Base-by-base conservation (phyloP, 2,329 filamentous ascomycete genomes). In the Periconia macrospinosa region DNA sequence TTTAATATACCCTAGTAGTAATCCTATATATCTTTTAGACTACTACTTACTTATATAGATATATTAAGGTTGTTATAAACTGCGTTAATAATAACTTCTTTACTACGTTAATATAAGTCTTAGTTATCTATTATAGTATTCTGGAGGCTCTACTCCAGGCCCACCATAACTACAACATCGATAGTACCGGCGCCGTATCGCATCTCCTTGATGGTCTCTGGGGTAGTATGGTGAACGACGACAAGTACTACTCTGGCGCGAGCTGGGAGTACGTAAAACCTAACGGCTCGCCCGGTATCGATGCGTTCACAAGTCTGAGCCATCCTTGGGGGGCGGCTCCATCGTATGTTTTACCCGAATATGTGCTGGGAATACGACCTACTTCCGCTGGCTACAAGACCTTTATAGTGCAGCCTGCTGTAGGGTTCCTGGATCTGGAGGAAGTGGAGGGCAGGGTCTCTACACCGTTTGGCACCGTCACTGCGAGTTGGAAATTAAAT, bases 261-360 rank as follows among this genome's bases (percentile, higher is more conserved):
- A 72, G 69, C 17, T 81, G 79, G 77, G 78, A 81, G 55, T 80
- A 80, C 43, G 63, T 79, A 1, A 67, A 71, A 40, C 67, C 71
- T 0, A 65, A 74, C 23, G 71, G 72, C 1, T 62, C 63, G 0
- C 78, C 78, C 0, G 78, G 76, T 0, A 63, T 80, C 1, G 69
- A 69, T 11, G 54, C 76, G 0, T 80, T 72, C 58, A 81, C 78
- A 1, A 76, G 72, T 41, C 60, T 78, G 1, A 63, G 68, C 1
- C 78, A 80, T 54, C 76, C 77, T 0, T 80, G 77, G 78, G 74
- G 76, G 30, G 76, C 71, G 0, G 77, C 76, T 6, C 73, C 77
- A 1, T 79, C 77, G 8, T 80, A 79, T 44, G 59, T 80, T 2
- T 50, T 80, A 17, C 50, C 55, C 1, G 60, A 62, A 37, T 62